Evolutionary conservation across 257 asterid genomes (phyloP).

Genomic region (Penstemon davidsonii): DNA sequence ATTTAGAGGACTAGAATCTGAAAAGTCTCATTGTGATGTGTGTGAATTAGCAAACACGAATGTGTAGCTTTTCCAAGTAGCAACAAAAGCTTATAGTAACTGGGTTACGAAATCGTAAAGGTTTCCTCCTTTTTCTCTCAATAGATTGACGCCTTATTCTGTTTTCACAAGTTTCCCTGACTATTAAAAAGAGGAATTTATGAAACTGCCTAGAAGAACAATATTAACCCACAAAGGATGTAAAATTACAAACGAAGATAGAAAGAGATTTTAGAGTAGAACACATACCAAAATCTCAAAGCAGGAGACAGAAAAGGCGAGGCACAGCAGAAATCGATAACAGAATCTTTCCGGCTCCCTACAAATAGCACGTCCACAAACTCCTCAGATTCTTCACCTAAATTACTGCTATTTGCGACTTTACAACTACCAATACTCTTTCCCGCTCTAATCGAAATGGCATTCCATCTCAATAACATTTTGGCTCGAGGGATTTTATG

Average conservation of each 20-base stretch:
- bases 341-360: conserved; percentile 79
- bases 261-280: neutral
- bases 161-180: too few relatives aligned
- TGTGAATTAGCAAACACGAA: too few relatives aligned
- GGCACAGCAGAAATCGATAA: conserved; percentile 70
- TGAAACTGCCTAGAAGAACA: neutral
- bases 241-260: neutral
- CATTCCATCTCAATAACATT: conserved; percentile 26
- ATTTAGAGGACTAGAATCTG: too few relatives aligned
- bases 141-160: too few relatives aligned
- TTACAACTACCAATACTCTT: conserved; percentile 16
- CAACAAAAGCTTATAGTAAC: too few relatives aligned
- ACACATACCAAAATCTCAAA: conserved; percentile 71
- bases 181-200: neutral
- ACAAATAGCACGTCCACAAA: conserved; percentile 73
- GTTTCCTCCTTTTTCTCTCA: neutral
- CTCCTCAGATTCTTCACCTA: conserved; percentile 42
- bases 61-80: too few relatives aligned
- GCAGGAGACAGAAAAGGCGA: conserved; percentile 66
- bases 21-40: too few relatives aligned
- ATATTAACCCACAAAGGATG: neutral
- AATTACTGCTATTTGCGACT: conserved; percentile 21
- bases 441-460: conserved; percentile 21
- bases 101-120: too few relatives aligned
- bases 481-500: conserved; percentile 17